A percentile compares a stretch with the other conserved stretches of the same genome.
phyloP scores from a whole-genome alignment of 2,329 filamentous ascomycete genomes.

The Cordyceps cicadae region DNA sequence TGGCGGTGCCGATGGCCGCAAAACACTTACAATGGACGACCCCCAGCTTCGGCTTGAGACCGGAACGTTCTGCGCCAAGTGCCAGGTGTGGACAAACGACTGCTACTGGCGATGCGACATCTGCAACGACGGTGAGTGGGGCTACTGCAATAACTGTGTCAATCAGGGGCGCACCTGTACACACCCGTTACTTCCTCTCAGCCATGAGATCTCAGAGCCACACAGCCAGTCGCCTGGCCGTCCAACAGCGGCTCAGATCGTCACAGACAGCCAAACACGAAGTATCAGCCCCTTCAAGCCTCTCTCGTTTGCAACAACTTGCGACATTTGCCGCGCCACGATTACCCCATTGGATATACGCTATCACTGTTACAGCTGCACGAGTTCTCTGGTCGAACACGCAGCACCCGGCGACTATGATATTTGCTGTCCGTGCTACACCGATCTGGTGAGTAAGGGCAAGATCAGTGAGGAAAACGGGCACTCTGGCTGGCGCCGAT shows the following conservation, averaged over 20 bases:
- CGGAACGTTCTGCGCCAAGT: constrained; percentile 78
- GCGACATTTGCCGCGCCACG: constrained; percentile 66
- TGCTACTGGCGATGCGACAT: constrained; percentile 84
- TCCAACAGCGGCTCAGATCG: constrained; percentile 39
- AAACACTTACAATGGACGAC: constrained; percentile 57
- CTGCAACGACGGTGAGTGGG: constrained; percentile 93
- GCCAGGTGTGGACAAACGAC: constrained; percentile 63
- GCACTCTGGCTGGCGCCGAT: constrained; percentile 73
- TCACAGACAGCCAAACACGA: constrained; percentile 37
- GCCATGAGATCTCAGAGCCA: constrained; percentile 42
- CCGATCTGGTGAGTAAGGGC: constrained; percentile 51
- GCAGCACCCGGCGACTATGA: constrained; percentile 69
- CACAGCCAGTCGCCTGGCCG: constrained; percentile 32
- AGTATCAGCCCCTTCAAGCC: constrained; percentile 53
- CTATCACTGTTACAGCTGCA: constrained; percentile 74
- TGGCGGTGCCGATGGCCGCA: constrained; percentile 46
- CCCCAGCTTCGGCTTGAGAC: constrained; percentile 61
- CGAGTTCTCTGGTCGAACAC: constrained; percentile 39
- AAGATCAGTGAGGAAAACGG: constrained; percentile 70
- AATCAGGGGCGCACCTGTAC: constrained; percentile 74
- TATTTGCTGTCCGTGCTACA: constrained; percentile 73
- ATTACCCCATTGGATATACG: constrained; percentile 63
- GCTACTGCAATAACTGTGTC: constrained; percentile 82
- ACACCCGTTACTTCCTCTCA: constrained; percentile 70
- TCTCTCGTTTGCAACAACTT: constrained; percentile 64